Evolutionary conservation across 2,329 filamentous ascomycete genomes (phyloP).

Genomic region (Aspergillus sp.): DNA sequence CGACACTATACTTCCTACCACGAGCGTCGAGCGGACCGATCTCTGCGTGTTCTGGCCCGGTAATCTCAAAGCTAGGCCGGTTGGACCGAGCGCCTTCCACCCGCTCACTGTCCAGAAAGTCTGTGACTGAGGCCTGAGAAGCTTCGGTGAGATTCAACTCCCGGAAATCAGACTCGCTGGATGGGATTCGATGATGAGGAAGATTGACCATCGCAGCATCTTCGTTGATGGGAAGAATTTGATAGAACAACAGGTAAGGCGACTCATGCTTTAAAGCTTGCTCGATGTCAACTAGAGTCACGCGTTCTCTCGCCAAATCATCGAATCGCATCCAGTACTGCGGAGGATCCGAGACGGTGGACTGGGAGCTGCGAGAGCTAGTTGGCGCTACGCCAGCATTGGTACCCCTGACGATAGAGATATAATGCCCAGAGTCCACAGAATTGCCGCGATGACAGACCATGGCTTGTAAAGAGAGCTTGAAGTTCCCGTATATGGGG

Average conservation of each 20-base stretch:
- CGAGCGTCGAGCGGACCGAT: conserved; percentile 14
- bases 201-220: conserved; percentile 43
- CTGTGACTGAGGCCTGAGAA: conserved; percentile 16
- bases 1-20: conserved; percentile 26
- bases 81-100: conserved; percentile 23
- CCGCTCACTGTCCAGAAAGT: conserved; percentile 17
- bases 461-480: conserved; percentile 84
- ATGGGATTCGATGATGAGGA: conserved; percentile 32
- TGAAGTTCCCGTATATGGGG: conserved; percentile 80
- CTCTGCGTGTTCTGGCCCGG: conserved; percentile 23
- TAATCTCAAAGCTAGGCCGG: conserved; percentile 40
- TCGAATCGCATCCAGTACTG: conserved; percentile 90
- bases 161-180: conserved; percentile 23
- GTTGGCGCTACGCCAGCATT: conserved; percentile 37
- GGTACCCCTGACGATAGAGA: conserved; percentile 76
- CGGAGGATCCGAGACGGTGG: conserved; percentile 57
- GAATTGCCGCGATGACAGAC: conserved; percentile 89
- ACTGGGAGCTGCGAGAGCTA: conserved; percentile 23
- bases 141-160: conserved; percentile 20
- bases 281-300: conserved; percentile 74
- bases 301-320: conserved; percentile 71
- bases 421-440: conserved; percentile 85
- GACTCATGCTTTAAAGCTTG: conserved; percentile 78
- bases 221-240: conserved; percentile 83
- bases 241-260: conserved; percentile 93